phyloP scores from a whole-genome alignment of 2,329 filamentous ascomycete genomes.

The Phyllosticta citribraziliensis region DNA sequence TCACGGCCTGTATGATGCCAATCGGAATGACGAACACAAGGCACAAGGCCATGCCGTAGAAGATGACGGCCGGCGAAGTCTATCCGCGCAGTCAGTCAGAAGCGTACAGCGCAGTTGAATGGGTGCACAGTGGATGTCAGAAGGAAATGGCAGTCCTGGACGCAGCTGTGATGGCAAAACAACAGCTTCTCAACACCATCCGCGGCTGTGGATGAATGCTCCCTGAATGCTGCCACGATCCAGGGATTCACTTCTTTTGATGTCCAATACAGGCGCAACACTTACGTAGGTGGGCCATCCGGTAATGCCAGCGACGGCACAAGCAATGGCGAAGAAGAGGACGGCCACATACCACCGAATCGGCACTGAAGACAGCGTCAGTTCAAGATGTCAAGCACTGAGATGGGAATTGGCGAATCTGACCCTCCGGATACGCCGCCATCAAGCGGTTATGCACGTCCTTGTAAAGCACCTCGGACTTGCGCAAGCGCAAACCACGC shows the following conservation, averaged over 20 bases:
- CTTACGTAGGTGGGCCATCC: conserved; percentile 38
- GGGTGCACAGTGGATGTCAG: too few species aligned
- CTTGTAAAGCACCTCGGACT: conserved; percentile 10
- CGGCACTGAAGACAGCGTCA: conserved; percentile 13
- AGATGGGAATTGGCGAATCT: too few species aligned
- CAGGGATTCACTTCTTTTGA: too few species aligned
- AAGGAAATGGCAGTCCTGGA: too few species aligned
- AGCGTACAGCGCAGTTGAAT: too few species aligned
- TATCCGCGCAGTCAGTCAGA: neutral
- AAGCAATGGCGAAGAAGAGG: conserved; percentile 39
- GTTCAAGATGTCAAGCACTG: too few species aligned
- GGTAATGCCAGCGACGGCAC: conserved; percentile 39
- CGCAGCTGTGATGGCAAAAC: too few species aligned
- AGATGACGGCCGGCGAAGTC: conserved; percentile 42
- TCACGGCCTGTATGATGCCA: conserved; percentile 46
- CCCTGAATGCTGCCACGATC: too few species aligned
- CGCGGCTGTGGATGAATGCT: too few species aligned
- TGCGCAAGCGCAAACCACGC: neutral
- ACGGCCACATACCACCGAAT: conserved; percentile 38
- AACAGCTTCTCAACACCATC: too few species aligned
- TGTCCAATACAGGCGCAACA: neutral
- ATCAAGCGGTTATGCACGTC: conserved; percentile 27
- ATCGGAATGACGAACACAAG: conserved; percentile 43
- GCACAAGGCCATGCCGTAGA: conserved; percentile 42
- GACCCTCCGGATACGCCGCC: conserved; percentile 19